These are phyloP conservation scores for Tritrichomonas foetus DNA, from an alignment of 208 protist genomes.

Conservation along the genomic window DNA sequence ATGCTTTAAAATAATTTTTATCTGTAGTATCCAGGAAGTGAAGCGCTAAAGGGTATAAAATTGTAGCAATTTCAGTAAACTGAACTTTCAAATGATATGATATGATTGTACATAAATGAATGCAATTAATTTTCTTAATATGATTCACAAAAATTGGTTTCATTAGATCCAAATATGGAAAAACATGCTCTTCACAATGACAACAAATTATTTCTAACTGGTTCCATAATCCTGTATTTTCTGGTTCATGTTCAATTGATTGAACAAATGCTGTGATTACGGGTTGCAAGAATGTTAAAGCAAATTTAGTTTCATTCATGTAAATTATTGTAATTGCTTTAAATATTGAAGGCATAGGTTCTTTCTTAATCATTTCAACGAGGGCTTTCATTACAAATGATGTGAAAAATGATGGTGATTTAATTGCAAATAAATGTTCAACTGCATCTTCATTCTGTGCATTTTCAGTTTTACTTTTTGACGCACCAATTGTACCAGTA, in stretches of 20 bases:
- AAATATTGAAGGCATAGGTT: not conserved
- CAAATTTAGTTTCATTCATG: not conserved
- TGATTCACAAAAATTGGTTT: not conserved
- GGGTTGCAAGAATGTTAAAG: not conserved
- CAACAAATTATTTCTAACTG: not conserved
- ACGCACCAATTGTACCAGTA: not conserved
- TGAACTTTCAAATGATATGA: slow-evolving; percentile 5
- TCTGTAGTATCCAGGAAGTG: not conserved
- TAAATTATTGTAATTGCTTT: not conserved
- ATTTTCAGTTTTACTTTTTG: not conserved
- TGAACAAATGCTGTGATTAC: not conserved
- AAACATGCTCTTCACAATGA: not conserved
- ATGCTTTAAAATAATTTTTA: not conserved
- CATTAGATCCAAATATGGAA: not conserved
- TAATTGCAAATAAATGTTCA: not conserved
- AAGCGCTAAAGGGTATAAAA: not conserved
- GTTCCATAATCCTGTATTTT: not conserved
- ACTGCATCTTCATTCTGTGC: not conserved
- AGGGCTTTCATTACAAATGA: not conserved
- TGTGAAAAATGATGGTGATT: not conserved
- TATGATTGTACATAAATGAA: not conserved
- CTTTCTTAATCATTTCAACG: not conserved
- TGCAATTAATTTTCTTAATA: not conserved
- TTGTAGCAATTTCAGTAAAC: not conserved
- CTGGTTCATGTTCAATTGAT: not conserved